Conservation (phyloP, 768 basidiomycete species). For the Auriscalpium orientale region DNA sequence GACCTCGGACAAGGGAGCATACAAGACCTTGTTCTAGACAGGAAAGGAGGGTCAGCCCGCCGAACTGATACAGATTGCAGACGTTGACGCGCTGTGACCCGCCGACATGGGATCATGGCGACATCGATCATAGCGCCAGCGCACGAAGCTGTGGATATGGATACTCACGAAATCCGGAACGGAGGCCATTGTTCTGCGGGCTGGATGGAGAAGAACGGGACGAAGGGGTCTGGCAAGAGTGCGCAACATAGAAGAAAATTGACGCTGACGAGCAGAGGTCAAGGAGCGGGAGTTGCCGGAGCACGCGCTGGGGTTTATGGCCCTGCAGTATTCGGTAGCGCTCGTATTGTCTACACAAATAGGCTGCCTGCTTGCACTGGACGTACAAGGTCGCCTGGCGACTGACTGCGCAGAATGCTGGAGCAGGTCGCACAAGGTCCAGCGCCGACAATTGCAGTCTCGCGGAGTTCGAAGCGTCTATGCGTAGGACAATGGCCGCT, state of each 20-base stretch:
- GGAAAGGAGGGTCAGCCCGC: background rate
- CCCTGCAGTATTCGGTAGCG: background rate
- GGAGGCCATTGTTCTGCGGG: conserved; percentile 9
- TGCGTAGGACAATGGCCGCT: background rate
- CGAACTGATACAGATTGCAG: background rate
- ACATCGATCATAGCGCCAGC: background rate
- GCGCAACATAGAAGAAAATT: conserved; percentile 25
- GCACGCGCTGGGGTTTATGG: background rate
- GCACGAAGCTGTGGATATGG: background rate
- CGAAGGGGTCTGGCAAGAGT: conserved; percentile 24
- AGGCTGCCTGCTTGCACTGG: too few species aligned
- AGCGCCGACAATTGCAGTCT: too few species aligned
- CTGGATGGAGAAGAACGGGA: background rate
- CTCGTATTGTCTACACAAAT: too few species aligned
- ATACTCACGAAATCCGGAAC: conserved; percentile 14
- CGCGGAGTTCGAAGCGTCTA: background rate
- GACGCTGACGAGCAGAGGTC: background rate
- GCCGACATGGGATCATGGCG: background rate
- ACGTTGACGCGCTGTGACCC: background rate
- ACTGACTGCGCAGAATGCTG: background rate
- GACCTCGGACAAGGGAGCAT: conserved; percentile 78
- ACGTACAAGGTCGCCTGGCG: background rate
- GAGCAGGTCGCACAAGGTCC: background rate
- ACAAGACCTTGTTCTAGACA: conserved; percentile 82
- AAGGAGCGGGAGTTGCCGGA: background rate